These are phyloP conservation scores for Paulownia fortunei DNA, from an alignment of 257 asterid genomes.

Conservation along the genomic window DNA sequence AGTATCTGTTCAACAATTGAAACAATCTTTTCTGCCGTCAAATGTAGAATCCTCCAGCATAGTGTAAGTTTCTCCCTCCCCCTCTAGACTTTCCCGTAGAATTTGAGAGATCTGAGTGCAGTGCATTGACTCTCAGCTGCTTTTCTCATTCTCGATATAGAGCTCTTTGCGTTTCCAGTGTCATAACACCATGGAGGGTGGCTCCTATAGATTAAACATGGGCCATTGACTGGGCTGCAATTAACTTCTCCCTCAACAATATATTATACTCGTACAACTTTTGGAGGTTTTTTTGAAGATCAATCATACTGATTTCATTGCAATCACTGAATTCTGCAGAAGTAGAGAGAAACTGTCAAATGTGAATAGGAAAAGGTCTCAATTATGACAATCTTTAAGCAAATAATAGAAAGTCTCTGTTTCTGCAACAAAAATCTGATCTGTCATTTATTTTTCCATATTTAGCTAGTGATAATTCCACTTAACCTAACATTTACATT, in stretches of 20 bases:
- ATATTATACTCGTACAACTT: constrained; percentile 56
- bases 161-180: neutral
- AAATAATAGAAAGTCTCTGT: too few species aligned
- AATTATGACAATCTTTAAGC: neutral
- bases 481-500: too few species aligned
- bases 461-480: too few species aligned
- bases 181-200: neutral
- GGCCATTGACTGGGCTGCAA: constrained; percentile 46
- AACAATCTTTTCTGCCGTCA: neutral
- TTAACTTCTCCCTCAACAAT: constrained; percentile 55
- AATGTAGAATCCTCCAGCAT: neutral
- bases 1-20: neutral
- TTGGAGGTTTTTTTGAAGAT: constrained; percentile 55
- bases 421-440: too few species aligned
- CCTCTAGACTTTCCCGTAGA: neutral
- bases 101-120: neutral
- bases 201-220: constrained; percentile 33
- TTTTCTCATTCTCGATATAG: neutral
- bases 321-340: constrained; percentile 42
- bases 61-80: neutral
- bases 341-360: neutral
- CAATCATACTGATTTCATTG: constrained; percentile 46
- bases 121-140: neutral
- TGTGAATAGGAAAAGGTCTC: neutral
- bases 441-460: neutral